Evolutionary conservation across 139 green algal species (phyloP).

Genomic region (Asterochloris sp.): DNA sequence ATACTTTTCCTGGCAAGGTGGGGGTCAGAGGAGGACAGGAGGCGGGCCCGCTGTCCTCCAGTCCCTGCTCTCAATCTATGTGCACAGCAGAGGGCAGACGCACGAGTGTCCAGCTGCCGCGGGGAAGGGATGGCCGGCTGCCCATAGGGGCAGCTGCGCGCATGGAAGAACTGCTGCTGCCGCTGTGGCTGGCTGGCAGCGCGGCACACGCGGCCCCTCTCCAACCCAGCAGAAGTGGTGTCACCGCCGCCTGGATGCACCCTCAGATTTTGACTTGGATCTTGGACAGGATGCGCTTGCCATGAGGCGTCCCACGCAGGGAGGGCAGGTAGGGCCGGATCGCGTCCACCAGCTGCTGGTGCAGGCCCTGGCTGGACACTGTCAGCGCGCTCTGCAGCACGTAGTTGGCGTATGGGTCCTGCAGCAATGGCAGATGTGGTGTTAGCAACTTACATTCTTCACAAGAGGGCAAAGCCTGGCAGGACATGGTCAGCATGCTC

Average conservation of each 20-base stretch:
- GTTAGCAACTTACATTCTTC: not conserved
- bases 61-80: no score
- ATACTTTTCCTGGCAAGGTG: no score
- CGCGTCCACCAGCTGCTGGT: conserved; percentile 81
- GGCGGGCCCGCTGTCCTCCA: no score
- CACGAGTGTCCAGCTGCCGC: no score
- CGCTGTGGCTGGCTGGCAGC: no score
- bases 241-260: not conserved
- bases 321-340: conserved; percentile 87
- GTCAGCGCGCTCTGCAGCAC: conserved; percentile 74
- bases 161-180: no score
- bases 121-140: no score
- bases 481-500: not conserved
- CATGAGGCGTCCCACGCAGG: conserved; percentile 89
- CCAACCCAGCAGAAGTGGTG: not conserved
- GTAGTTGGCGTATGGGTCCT: conserved; percentile 96
- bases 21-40: no score
- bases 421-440: conserved; percentile 5
- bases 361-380: conserved; percentile 51
- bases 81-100: no score
- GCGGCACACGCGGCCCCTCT: no score
- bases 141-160: no score
- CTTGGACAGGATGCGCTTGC: conserved; percentile 92
- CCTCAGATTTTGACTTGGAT: conserved; percentile 56
- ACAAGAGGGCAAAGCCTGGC: no score